Percentiles rank a stretch among this genome's conserved stretches.
These are phyloP conservation scores for Phytophthora sp. DNA, from an alignment of 352 stramenopile genomes.

Conservation along the genomic window DNA sequence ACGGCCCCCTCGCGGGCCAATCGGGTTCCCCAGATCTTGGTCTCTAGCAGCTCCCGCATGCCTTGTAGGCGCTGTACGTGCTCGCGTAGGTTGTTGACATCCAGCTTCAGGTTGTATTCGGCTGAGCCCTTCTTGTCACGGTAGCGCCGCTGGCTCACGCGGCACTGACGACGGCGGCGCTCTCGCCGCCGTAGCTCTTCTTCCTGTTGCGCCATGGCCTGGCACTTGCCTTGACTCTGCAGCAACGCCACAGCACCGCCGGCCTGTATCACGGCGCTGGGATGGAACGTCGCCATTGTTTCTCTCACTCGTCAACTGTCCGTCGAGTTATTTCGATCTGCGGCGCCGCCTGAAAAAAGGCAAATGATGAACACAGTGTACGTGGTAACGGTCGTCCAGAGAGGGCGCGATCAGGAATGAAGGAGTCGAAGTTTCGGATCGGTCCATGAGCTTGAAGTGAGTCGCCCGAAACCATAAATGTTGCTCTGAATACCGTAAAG, in stretches of 20 bases:
- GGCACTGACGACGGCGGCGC: conserved; percentile 61
- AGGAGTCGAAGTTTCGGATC: too few relatives aligned
- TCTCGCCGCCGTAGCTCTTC: conserved; percentile 33
- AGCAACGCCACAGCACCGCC: background rate
- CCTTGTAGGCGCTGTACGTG: conserved; percentile 58
- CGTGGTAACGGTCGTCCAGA: too few relatives aligned
- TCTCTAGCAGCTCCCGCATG: conserved; percentile 51
- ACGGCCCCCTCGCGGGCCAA: conserved; percentile 40
- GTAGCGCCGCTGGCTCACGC: conserved; percentile 73
- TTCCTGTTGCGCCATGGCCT: background rate
- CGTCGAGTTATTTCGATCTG: conserved; percentile 8
- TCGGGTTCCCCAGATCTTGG: conserved; percentile 52
- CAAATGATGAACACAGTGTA: conserved; percentile 14
- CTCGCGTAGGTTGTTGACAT: conserved; percentile 66
- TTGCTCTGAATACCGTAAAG: too few relatives aligned
- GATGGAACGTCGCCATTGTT: conserved; percentile 6
- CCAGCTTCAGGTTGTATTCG: conserved; percentile 72
- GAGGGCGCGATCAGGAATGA: too few relatives aligned
- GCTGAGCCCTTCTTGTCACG: conserved; percentile 68
- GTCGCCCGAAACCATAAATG: too few relatives aligned
- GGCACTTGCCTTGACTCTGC: background rate
- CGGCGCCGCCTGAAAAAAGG: background rate
- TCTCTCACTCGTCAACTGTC: too few relatives aligned
- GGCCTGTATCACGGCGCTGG: background rate
- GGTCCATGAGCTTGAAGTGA: too few relatives aligned